Percentiles rank a stretch among this genome's conserved stretches.
phyloP scores from a whole-genome alignment of 768 basidiomycete species.

The Leccinum incarnatum region DNA sequence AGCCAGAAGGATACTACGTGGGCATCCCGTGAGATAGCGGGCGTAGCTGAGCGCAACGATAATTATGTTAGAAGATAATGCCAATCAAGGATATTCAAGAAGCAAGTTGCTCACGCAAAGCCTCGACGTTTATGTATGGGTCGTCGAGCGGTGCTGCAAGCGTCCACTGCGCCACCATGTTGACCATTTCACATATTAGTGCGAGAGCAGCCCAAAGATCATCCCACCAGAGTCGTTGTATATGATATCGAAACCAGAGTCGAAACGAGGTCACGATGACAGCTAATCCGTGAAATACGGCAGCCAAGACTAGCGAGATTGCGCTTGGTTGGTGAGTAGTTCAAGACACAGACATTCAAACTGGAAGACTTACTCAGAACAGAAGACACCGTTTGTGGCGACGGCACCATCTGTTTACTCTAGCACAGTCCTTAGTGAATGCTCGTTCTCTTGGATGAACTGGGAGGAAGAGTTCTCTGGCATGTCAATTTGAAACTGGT shows the following conservation, averaged over 20 bases:
- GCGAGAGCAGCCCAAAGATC: conserved; percentile 26
- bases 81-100: background rate
- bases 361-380: conserved; percentile 17
- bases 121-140: conserved; percentile 8
- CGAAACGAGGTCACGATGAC: conserved; percentile 24
- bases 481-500: background rate
- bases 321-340: background rate
- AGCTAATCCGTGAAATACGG: conserved; percentile 20
- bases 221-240: conserved; percentile 29
- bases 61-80: background rate
- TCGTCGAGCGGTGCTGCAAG: conserved; percentile 28
- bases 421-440: background rate
- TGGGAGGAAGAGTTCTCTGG: background rate
- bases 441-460: background rate
- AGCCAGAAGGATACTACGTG: conserved; percentile 24
- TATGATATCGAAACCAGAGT: conserved; percentile 25
- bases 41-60: conserved; percentile 28
- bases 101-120: conserved; percentile 11
- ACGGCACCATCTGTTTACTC: conserved; percentile 3
- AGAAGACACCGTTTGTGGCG: conserved; percentile 15
- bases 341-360: background rate
- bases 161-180: conserved; percentile 15
- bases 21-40: conserved; percentile 11
- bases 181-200: conserved; percentile 8
- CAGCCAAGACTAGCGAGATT: conserved; percentile 12